phyloP scores from a whole-genome alignment of 441 rosid species.

The Erodium trifolium region DNA sequence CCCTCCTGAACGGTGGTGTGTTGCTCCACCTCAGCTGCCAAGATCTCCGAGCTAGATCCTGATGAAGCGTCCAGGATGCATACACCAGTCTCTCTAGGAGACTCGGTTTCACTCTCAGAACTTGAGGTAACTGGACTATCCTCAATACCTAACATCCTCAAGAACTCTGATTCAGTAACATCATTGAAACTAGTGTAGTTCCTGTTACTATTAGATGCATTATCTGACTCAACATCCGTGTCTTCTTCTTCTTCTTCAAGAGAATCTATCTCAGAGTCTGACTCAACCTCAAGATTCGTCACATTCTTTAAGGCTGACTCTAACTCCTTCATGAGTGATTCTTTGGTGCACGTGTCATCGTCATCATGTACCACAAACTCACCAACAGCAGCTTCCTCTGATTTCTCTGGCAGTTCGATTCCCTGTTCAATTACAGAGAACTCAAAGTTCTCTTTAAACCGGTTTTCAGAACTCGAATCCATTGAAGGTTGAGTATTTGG shows the following conservation, averaged over 20 bases:
- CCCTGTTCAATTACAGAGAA: constrained; percentile 38
- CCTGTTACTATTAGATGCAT: constrained; percentile 25
- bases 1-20: constrained; percentile 23
- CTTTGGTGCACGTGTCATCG: constrained; percentile 41
- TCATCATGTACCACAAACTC: constrained; percentile 24
- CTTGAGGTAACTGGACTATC: constrained; percentile 58
- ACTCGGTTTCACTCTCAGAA: constrained; percentile 83
- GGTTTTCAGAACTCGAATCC: constrained; percentile 27
- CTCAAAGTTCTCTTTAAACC: constrained; percentile 28
- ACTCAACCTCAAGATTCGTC: constrained; percentile 43
- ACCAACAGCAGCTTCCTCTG: constrained; percentile 31
- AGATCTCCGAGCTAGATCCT: constrained; percentile 33
- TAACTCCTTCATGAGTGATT: constrained; percentile 58
- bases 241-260: constrained; percentile 55
- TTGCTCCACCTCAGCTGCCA: constrained; percentile 38
- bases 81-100: constrained; percentile 71
- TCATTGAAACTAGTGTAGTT: constrained; percentile 44
- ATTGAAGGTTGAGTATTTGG: constrained; percentile 22
- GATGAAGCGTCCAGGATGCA: constrained; percentile 26
- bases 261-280: constrained; percentile 27
- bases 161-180: constrained; percentile 54
- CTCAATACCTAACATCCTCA: constrained; percentile 75
- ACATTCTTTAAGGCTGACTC: constrained; percentile 59
- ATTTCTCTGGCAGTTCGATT: constrained; percentile 31
- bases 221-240: constrained; percentile 26